Conservation (phyloP, 441 rosid genomes). For the Pelargonium citronellum region DNA sequence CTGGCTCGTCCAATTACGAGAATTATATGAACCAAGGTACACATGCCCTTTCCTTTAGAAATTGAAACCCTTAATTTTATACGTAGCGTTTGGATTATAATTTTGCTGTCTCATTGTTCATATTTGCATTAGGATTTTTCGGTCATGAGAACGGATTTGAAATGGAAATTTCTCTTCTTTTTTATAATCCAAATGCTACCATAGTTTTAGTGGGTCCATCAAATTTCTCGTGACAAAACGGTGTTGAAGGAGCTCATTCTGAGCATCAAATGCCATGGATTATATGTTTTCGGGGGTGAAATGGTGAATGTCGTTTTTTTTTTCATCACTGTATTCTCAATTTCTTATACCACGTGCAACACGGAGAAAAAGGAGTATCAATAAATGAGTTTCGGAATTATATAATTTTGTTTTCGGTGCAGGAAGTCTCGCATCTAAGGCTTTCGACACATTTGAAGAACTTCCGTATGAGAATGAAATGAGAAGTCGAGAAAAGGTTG, state of each 20-base stretch:
- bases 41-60: not conserved
- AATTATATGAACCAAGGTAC: slow-evolving; percentile 39
- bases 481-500: slow-evolving; percentile 23
- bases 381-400: not conserved
- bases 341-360: not conserved
- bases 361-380: not conserved
- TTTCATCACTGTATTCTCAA: no score
- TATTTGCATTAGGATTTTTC: not conserved
- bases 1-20: slow-evolving; percentile 22
- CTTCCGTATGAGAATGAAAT: slow-evolving; percentile 22
- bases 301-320: not conserved
- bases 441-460: slow-evolving; percentile 27
- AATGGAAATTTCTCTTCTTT: no score
- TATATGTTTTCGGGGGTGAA: no score
- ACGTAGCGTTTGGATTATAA: not conserved
- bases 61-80: not conserved
- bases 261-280: no score
- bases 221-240: no score
- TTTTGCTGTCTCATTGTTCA: not conserved
- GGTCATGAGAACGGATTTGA: no score
- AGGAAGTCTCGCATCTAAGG: slow-evolving; percentile 32
- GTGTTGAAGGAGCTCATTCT: no score
- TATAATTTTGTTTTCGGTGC: slow-evolving; percentile 6
- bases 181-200: no score
- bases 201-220: no score